Conservation (phyloP, 345 rosid genomes). For the Litchi chinensis region DNA sequence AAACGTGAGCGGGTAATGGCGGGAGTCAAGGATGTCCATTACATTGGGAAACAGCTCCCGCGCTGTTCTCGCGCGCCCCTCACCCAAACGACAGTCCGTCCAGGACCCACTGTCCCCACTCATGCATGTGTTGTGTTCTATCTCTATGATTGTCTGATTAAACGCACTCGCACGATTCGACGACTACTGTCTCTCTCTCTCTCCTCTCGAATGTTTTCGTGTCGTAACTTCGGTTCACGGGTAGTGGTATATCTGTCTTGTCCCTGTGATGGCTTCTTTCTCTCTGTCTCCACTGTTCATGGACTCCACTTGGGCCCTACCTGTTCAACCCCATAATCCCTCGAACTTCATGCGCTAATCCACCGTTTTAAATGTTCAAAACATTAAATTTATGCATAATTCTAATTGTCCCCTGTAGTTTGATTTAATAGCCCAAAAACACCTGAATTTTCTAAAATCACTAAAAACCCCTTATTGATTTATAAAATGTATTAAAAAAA, state of each 20-base stretch:
- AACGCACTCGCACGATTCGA: background rate
- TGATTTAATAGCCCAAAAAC: too few species aligned
- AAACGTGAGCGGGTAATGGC: conserved; percentile 16
- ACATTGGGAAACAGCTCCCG: conserved; percentile 77
- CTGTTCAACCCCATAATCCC: background rate
- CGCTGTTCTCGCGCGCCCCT: too few species aligned
- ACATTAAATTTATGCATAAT: too few species aligned
- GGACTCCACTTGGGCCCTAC: background rate
- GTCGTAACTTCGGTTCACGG: conserved; percentile 30
- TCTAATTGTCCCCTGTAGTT: too few species aligned
- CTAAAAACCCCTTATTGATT: too few species aligned
- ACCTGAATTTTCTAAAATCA: too few species aligned
- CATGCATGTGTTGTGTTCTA: background rate
- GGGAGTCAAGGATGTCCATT: conserved; percentile 13
- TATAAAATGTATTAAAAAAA: too few species aligned
- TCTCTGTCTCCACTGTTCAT: background rate
- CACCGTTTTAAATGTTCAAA: background rate
- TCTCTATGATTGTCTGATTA: background rate
- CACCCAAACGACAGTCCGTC: conserved; percentile 17
- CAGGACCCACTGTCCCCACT: conserved; percentile 15
- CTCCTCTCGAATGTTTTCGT: background rate
- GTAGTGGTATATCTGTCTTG: conserved; percentile 25
- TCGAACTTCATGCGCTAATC: background rate
- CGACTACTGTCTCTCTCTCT: background rate
- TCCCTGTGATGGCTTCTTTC: conserved; percentile 14